Evolutionary conservation across 345 rosid species (phyloP), one percentile per base, ranked within the genome.

Genomic region (Aegle marmelos): DNA sequence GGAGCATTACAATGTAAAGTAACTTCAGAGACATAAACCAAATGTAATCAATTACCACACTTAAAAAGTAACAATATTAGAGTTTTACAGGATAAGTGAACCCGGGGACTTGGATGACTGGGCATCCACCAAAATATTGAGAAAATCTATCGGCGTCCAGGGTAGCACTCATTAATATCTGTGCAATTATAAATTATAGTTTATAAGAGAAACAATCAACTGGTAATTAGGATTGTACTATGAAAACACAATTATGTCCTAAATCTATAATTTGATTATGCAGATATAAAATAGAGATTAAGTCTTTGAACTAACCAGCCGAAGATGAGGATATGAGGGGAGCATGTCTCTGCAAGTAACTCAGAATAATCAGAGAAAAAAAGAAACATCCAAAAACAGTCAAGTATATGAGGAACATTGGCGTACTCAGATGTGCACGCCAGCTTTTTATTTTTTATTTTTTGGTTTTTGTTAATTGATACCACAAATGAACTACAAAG

Each of bases 121-220:
- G 98, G 86, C 98, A 95, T 81, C 97, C 95, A 54, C 96, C 99
- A 91, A 95, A 95, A 87, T 95, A 95, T 79, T 87, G 90, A 6
- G 97, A 90, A 88, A 95, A 93, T 76, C 94, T 85, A 72, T 87
- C 99, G 65, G 97, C 90, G 86, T 95, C 94, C 34, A 95, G 89
- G 21, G 99, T 95, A 64, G 99, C 99, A 86, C 99, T 95, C 99
- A 95, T 95, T 73, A 95, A 76, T 82, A 95, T 85, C 99, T 93
- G 89, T 79, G 14, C 28, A 65, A 74, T 70, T 41, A 79, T 16
- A 54, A 58, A 53, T 31, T 37, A 79, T 50, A 53, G 22, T 53
- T 53, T 53, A 53, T 24, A 30, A 68, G 74, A 76, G 59, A 77
- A 5, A 25, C 30, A 58, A 69, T 61, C 67, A 73, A 62, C 59